These are phyloP conservation scores for Strigomonas culicis DNA, from an alignment of 208 protist species.

Conservation along the genomic window DNA sequence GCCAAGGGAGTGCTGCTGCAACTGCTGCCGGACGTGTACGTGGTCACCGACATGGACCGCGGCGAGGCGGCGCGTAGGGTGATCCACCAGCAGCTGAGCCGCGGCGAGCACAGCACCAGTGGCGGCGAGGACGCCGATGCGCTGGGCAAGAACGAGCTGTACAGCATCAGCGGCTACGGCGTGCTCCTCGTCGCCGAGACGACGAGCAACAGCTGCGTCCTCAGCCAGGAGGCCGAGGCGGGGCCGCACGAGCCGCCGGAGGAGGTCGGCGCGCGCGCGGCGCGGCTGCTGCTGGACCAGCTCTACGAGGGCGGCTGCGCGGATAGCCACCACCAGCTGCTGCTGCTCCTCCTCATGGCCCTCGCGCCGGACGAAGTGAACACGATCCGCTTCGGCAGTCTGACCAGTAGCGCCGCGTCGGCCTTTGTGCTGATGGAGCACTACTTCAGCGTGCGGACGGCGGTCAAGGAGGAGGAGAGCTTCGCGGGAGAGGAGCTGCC, in stretches of 20 bases:
- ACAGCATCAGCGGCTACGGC: slow-evolving; percentile 80
- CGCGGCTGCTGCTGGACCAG: slow-evolving; percentile 78
- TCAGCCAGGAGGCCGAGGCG: slow-evolving; percentile 83
- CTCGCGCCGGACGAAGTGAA: slow-evolving; percentile 90
- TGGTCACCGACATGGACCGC: slow-evolving; percentile 89
- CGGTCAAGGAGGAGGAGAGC: slow-evolving; percentile 70
- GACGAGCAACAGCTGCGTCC: slow-evolving; percentile 75
- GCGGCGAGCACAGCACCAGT: slow-evolving; percentile 9
- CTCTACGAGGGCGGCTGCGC: slow-evolving; percentile 87
- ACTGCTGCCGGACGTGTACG: slow-evolving; percentile 91
- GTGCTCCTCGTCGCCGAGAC: slow-evolving; percentile 92
- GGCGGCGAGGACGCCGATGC: slow-evolving; percentile 5
- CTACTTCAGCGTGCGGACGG: slow-evolving; percentile 84
- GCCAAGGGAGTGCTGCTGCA: slow-evolving; percentile 87
- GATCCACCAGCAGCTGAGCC: neutral
- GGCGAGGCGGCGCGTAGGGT: slow-evolving; percentile 34
- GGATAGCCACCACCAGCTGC: slow-evolving; percentile 87
- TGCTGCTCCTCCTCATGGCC: slow-evolving; percentile 90
- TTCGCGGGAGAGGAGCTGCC: slow-evolving; percentile 46
- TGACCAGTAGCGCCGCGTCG: slow-evolving; percentile 63
- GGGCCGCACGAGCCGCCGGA: slow-evolving; percentile 72
- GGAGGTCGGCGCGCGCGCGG: slow-evolving; percentile 76
- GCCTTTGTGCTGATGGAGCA: slow-evolving; percentile 82
- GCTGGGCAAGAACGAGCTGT: neutral
- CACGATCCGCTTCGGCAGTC: slow-evolving; percentile 82